Evolutionary conservation across 352 stramenopile genomes (phyloP), one percentile per base, ranked within the genome.

Genomic region (Thraustochytrium sp.): DNA sequence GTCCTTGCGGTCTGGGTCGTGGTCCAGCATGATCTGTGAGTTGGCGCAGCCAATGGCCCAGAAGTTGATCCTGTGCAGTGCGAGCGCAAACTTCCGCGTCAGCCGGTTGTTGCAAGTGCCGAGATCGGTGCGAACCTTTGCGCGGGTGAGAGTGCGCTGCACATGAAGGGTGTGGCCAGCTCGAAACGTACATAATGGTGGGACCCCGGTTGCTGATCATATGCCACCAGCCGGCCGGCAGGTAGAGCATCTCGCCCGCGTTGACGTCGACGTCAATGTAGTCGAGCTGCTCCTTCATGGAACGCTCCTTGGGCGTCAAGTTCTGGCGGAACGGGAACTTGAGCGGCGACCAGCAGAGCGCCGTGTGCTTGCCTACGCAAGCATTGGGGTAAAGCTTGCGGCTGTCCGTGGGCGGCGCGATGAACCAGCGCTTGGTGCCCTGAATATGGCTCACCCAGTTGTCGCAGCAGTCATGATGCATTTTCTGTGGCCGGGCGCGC

Each of bases 381-480:
- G 36, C 61, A 42, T 68, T 61, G 2, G 75, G 75, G 23, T 61
- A 46, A 0, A 84, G 42, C 42, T 84, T 42, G 40, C 75, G 55
- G n/a, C 34, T 56, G 40, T 84, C 75, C 34, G 75, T 48, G n/a
- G 75, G 75, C 23, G 75, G 75, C 37, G 61, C 61, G 31, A 84
- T 84, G 61, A 76, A 84, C 75, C 75, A 84, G 36, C 75, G 55
- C 44, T 84, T 84, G 44, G 49, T 62, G 34, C 75, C 75, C 29
- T 49, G 34, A 0, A 84, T 26, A 16, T 68, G 53, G 36, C 31
- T 59, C 9, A 84, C 75, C 29, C 53, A 84, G 75, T 84, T 84
- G 36, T 84, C 75, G 61, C 75, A 84, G 46, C 75, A 84, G 49
- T 84, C 75, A n/a, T 73, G 61, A 38, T 84, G 75, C 54, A 84